phyloP scores from a whole-genome alignment of 345 rosid genomes.

The Sonneratia alba region DNA sequence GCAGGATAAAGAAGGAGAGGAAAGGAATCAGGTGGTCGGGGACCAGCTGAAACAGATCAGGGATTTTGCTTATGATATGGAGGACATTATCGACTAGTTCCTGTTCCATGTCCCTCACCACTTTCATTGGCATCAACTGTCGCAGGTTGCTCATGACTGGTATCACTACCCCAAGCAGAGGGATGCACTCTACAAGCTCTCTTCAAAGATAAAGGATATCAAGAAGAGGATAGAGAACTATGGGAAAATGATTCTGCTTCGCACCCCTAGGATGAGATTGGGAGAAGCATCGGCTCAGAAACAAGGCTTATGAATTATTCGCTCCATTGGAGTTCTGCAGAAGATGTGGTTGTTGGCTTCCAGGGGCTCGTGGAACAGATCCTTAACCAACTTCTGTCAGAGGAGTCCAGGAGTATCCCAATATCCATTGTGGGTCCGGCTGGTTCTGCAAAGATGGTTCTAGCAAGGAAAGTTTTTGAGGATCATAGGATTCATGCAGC shows the following conservation, averaged over 20 bases:
- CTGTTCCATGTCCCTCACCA: background rate
- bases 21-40: constrained; percentile 5
- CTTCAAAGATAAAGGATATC: constrained; percentile 1
- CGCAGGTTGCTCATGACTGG: background rate
- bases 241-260: background rate
- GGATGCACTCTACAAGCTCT: constrained; percentile 4
- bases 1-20: constrained; percentile 2
- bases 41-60: constrained; percentile 22
- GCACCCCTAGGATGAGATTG: background rate
- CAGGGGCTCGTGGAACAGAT: background rate
- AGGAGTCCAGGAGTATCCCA: background rate
- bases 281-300: background rate
- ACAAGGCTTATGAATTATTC: too few species aligned
- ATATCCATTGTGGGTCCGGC: constrained; percentile 12
- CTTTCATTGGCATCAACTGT: constrained; percentile 1
- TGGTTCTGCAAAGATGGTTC: constrained; percentile 15
- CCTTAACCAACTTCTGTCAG: constrained; percentile 3
- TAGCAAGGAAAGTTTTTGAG: constrained; percentile 11
- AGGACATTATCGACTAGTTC: constrained; percentile 18
- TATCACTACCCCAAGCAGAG: background rate
- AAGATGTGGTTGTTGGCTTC: constrained; percentile 8
- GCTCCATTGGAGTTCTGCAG: too few species aligned
- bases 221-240: background rate
- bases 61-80: constrained; percentile 19
- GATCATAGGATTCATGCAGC: constrained; percentile 9